Evolutionary conservation across 2,329 filamentous ascomycete genomes (phyloP), one percentile per base, ranked within the genome.

Genomic region (Botryosphaeria dothidea): DNA sequence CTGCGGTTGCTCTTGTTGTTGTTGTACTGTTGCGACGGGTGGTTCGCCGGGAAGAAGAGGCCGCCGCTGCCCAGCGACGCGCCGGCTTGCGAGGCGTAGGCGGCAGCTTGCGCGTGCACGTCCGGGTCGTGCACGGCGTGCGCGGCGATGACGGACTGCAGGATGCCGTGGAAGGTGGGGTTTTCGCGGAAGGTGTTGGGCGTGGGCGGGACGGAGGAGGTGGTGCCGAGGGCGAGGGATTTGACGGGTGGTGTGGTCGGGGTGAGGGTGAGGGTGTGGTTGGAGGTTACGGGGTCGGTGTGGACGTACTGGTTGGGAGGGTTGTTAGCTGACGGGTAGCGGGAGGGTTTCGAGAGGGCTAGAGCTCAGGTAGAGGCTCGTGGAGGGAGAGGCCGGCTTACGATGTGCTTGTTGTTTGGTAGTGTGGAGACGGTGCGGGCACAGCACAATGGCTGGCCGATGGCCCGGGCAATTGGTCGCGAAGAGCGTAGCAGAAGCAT

Each of bases 61-160:
- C 83, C 83, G 15, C 83, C 83, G 6, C 80, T 80, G 45, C 80
- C 82, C 17, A 88, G 74, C 31, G 82, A 82, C 38, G 84, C 82
- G 23, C 86, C 86, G 4, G 84, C 81, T 2, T 84, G 83, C 2
- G 85, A 88, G 4, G 83, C 83, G 78, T 87, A 88, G 62, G 86
- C 84, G 43, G 84, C 80, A 3, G 86, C 87, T 74, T 88, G 85
- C 2, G 83, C 83, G 67, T 84, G 79, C 11, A 87, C 82, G 21
- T 82, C 80, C 0, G 85, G 85, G 66, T 89, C 87, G 58, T 82
- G 72, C 21, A 80, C 77, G 1, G 86, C 86, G 71, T 88, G 75
- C 38, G 83, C 75, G 29, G 80, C 75, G 64, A 88, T 77, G 6
- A 88, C 83, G 3, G 82, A 81, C 69, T 88, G 84, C 0, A 89